Evolutionary conservation across 768 basidiomycete genomes (phyloP).

Genomic region (Tulasnella sp.): DNA sequence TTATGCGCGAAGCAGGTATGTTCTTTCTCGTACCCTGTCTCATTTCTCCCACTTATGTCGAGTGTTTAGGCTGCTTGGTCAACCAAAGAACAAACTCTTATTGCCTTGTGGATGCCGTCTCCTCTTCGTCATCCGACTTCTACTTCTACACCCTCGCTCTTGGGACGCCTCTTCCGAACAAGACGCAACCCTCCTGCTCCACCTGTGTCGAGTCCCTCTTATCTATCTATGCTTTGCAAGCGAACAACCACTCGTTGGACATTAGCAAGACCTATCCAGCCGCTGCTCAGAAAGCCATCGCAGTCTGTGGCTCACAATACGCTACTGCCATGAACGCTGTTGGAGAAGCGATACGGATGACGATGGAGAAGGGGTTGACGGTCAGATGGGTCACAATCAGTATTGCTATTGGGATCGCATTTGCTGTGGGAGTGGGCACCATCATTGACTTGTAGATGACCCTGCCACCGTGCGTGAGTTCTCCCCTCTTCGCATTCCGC

Average conservation of each 20-base stretch:
- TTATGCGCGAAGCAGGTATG: constrained; percentile 21
- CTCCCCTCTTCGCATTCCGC: too few species aligned
- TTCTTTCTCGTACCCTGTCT: not conserved
- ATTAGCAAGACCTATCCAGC: constrained; percentile 15
- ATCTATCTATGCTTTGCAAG: constrained; percentile 16
- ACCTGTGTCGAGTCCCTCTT: constrained; percentile 17
- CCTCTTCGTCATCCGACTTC: constrained; percentile 16
- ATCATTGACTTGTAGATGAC: too few species aligned
- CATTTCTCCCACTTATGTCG: not conserved
- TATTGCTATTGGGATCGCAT: not conserved
- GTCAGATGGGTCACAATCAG: not conserved
- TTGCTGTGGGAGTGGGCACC: not conserved
- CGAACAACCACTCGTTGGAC: not conserved
- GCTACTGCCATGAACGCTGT: not conserved
- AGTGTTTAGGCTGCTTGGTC: constrained; percentile 20
- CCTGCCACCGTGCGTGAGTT: too few species aligned
- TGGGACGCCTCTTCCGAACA: constrained; percentile 16
- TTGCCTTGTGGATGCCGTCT: constrained; percentile 21
- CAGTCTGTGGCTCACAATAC: constrained; percentile 15
- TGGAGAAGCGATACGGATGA: not conserved
- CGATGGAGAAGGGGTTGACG: not conserved
- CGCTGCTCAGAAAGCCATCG: constrained; percentile 17
- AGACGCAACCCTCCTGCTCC: constrained; percentile 18
- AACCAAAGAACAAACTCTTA: constrained; percentile 20
- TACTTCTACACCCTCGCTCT: constrained; percentile 19